Evolutionary conservation across 352 stramenopile genomes (phyloP), one percentile per base, ranked within the genome.

Genomic region (Pythium diclinum): DNA sequence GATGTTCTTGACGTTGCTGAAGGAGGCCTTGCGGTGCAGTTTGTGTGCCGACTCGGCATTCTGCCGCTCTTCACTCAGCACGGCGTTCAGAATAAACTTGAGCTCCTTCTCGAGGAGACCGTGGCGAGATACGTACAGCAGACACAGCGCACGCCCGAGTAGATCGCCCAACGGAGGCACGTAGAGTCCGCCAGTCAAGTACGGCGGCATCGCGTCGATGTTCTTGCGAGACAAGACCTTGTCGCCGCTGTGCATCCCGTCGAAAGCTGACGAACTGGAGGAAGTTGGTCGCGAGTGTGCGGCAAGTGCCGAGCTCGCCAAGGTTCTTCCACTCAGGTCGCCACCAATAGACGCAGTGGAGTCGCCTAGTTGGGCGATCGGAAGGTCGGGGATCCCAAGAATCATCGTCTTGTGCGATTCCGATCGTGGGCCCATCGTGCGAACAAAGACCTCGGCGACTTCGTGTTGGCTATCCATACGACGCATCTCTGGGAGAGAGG

Each of bases 111-210:
- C 65, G 16, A 94, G 75, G 42, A 98, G 74, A 3, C 92, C 92
- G 52, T 98, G 91, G 6, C 92, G 82, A 44, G 83, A 87, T 0
- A 96, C 88, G 60, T 96, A 97, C 40, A 98, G 71, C 7, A 98
- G 66, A 7, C 83, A 85, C 25, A 98, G 66, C 17, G 90, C 76
- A 67, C 81, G 77, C 3, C 91, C 84, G 1, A 98, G 67, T 17
- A 98, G 59, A 19, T 85, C 67, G 5, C 77, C 78, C 7, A 98
- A 69, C 6, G 79, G 77, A 4, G 65, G 57, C 16, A 91, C 79
- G 42, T 66, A 55, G n/a, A 72, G 57, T 3, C 86, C 87, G 5
- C 85, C 86, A 0, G 67, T 82, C 28, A 97, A 65, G 62, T 96
- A 95, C 11, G 67, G 44, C 0, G 79, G 81, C 53, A 71, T 63